Percentiles rank a stretch among this genome's conserved stretches.
Evolutionary conservation across 257 asterid species (phyloP).

Genomic region (Plantago ovata): DNA sequence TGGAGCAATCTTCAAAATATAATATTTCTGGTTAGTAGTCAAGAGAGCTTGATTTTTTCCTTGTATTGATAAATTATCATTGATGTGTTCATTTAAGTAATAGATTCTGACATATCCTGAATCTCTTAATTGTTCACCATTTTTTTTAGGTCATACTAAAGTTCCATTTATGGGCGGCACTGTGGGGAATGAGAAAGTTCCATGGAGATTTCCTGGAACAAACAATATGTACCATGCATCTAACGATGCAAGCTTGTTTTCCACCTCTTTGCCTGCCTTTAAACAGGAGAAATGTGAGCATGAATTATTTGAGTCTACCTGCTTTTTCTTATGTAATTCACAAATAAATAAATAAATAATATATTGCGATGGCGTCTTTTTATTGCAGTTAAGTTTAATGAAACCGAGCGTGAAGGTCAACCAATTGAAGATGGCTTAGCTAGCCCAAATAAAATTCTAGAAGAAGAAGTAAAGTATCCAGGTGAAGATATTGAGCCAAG

Average conservation of each 20-base stretch:
- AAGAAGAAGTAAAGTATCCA: conserved; percentile 46
- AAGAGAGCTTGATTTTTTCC: conserved; percentile 3
- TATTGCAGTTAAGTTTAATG: conserved; percentile 55
- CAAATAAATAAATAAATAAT: neutral
- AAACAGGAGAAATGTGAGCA: conserved; percentile 60
- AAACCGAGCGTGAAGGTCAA: conserved; percentile 33
- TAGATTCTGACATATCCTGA: conserved; percentile 5
- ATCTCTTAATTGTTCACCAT: conserved; percentile 4
- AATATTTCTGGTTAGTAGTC: conserved; percentile 34
- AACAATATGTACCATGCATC: conserved; percentile 42
- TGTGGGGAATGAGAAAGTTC: conserved; percentile 37
- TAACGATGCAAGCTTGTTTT: conserved; percentile 75
- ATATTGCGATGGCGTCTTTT: conserved; percentile 1
- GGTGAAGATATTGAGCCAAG: conserved; percentile 47
- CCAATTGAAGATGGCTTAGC: conserved; percentile 55
- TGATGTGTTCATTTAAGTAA: neutral
- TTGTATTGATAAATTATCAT: conserved; percentile 2
- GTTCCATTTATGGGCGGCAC: conserved; percentile 27
- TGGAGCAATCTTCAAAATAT: conserved; percentile 40
- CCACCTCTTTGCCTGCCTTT: conserved; percentile 76
- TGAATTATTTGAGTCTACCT: conserved; percentile 1
- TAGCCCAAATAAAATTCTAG: conserved; percentile 34
- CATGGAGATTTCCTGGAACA: conserved; percentile 55
- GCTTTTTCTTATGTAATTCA: conserved; percentile 4
- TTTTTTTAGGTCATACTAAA: conserved; percentile 32